These are phyloP conservation scores for Grosmannia clavigera DNA, from an alignment of 2,329 filamentous ascomycete genomes.

Conservation along the genomic window DNA sequence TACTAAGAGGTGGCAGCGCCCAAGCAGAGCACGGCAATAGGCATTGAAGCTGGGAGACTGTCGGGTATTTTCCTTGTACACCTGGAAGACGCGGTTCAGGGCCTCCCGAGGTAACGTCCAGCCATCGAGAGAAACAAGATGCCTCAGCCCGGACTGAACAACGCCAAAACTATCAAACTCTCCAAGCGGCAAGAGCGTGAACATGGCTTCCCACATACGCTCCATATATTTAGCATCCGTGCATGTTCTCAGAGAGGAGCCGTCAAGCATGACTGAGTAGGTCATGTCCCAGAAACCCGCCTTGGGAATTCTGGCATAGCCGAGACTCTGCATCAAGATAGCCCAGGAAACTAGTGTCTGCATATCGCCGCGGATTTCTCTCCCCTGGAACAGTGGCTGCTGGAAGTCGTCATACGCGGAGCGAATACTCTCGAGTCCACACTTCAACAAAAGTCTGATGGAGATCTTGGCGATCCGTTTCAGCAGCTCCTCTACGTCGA, in stretches of 20 bases:
- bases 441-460: conserved; percentile 26
- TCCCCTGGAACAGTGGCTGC: conserved; percentile 30
- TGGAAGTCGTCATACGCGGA: conserved; percentile 36
- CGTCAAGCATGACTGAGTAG: conserved; percentile 28
- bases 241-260: conserved; percentile 20
- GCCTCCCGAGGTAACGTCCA: conserved; percentile 48
- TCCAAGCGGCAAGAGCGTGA: conserved; percentile 46
- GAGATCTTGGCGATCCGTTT: conserved; percentile 26
- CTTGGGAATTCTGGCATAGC: conserved; percentile 35
- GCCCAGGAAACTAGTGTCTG: conserved; percentile 43
- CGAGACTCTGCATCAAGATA: conserved; percentile 40
- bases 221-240: conserved; percentile 39
- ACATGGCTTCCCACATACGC: conserved; percentile 43
- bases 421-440: conserved; percentile 31
- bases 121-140: conserved; percentile 35
- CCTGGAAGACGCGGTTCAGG: conserved; percentile 41
- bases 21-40: conserved; percentile 47
- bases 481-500: conserved; percentile 37
- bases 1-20: conserved; percentile 50
- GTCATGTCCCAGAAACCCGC: conserved; percentile 49
- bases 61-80: conserved; percentile 42
- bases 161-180: conserved; percentile 47
- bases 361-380: conserved; percentile 37
- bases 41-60: conserved; percentile 52
- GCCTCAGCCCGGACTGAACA: conserved; percentile 26